phyloP scores from a whole-genome alignment of 2,329 filamentous ascomycete genomes.

The Trichoderma atrobrunneum region DNA sequence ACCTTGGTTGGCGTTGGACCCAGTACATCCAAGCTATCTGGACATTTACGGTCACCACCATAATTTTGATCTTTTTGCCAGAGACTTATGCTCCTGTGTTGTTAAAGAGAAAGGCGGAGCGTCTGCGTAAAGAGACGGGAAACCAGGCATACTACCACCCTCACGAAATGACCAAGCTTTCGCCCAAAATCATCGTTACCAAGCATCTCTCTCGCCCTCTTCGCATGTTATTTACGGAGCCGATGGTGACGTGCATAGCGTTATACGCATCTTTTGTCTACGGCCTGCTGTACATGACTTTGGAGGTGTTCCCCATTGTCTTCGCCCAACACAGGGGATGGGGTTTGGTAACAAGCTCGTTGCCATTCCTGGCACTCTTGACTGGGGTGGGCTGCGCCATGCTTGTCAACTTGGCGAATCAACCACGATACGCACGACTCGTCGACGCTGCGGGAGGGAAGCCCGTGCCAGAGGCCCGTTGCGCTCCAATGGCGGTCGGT shows the following conservation, averaged over 20 bases:
- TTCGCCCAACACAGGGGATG: constrained; percentile 59
- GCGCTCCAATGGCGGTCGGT: constrained; percentile 58
- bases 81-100: constrained; percentile 57
- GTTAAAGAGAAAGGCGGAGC: constrained; percentile 53
- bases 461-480: constrained; percentile 55
- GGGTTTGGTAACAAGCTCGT: constrained; percentile 47
- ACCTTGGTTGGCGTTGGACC: constrained; percentile 48
- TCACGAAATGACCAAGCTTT: constrained; percentile 46
- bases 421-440: constrained; percentile 54
- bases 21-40: constrained; percentile 55
- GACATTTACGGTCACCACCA: constrained; percentile 46
- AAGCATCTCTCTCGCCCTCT: constrained; percentile 37
- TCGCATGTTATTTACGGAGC: constrained; percentile 56
- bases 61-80: constrained; percentile 54
- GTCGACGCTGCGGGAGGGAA: constrained; percentile 35
- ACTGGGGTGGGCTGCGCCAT: constrained; percentile 56
- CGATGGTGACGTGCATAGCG: constrained; percentile 62
- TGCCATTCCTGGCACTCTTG: constrained; percentile 60
- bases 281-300: constrained; percentile 53
- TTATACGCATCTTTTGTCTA: constrained; percentile 62
- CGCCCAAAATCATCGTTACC: constrained; percentile 46
- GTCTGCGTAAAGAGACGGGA: constrained; percentile 53
- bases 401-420: constrained; percentile 55
- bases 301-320: constrained; percentile 46
- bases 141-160: constrained; percentile 44